Conservation (phyloP, 139 green algal genomes). For the Tetraselmis striata region DNA sequence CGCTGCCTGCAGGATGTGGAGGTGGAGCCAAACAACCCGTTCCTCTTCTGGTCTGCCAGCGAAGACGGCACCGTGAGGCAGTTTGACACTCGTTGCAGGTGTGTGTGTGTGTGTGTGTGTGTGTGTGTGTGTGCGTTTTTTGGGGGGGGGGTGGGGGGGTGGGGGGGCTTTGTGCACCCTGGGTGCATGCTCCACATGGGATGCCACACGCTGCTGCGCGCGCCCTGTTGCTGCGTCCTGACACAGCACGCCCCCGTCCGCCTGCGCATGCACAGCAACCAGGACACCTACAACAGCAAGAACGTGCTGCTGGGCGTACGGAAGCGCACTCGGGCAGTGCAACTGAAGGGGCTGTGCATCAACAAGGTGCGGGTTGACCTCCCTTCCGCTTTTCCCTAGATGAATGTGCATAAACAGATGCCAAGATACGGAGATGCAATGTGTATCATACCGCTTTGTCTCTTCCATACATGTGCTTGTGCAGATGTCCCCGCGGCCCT, state of each 20-base stretch:
- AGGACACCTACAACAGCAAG: conserved; percentile 30
- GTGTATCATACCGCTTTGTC: too few species aligned
- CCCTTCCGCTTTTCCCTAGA: background rate
- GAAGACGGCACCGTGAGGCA: conserved; percentile 80
- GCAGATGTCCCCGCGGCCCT: too few species aligned
- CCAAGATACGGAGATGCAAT: too few species aligned
- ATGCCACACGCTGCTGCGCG: too few species aligned
- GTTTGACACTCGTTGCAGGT: conserved; percentile 62
- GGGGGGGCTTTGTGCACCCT: too few species aligned
- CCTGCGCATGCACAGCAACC: conserved; percentile 14
- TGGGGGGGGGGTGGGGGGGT: too few species aligned
- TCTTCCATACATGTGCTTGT: too few species aligned
- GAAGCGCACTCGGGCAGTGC: conserved; percentile 10
- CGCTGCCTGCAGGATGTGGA: conserved; percentile 67
- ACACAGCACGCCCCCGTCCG: too few species aligned
- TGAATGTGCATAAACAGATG: background rate
- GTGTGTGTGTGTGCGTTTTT: too few species aligned
- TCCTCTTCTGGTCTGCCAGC: conserved; percentile 76
- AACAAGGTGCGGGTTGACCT: conserved; percentile 44
- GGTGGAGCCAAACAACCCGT: conserved; percentile 59
- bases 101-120: too few species aligned
- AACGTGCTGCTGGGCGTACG: conserved; percentile 45
- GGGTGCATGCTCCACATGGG: too few species aligned
- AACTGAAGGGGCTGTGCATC: conserved; percentile 63
- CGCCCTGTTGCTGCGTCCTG: too few species aligned